phyloP scores from a whole-genome alignment of 495 filamentous ascomycete genomes.

The Podospora fimiseda region DNA sequence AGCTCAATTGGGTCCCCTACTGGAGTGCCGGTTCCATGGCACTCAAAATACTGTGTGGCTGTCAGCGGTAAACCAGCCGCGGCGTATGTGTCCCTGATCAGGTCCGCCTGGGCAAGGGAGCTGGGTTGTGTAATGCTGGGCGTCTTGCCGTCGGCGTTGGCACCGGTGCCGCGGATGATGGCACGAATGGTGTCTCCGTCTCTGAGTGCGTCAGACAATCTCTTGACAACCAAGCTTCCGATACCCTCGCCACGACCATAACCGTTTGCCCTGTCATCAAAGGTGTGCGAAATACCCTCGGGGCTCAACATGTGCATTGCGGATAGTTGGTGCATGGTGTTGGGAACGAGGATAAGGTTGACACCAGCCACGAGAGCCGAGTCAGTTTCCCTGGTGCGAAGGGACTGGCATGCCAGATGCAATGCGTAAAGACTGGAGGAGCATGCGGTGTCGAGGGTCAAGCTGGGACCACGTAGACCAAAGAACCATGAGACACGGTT shows the following conservation, averaged over 20 bases:
- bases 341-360: slow-evolving; percentile 4
- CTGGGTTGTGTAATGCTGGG: slow-evolving; percentile 34
- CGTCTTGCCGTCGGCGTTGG: slow-evolving; percentile 29
- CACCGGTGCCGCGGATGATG: slow-evolving; percentile 40
- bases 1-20: slow-evolving; percentile 47
- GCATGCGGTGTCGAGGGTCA: slow-evolving; percentile 25
- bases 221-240: slow-evolving; percentile 41
- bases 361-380: slow-evolving; percentile 12
- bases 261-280: slow-evolving; percentile 35
- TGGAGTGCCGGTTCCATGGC: slow-evolving; percentile 47
- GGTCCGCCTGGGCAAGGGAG: slow-evolving; percentile 35
- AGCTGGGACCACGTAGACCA: slow-evolving; percentile 14
- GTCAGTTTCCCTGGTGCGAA: slow-evolving; percentile 1
- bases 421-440: slow-evolving; percentile 20
- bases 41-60: slow-evolving; percentile 41
- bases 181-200: slow-evolving; percentile 48
- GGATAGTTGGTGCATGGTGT: background rate
- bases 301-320: slow-evolving; percentile 6
- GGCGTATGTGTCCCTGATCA: slow-evolving; percentile 8
- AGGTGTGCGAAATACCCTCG: slow-evolving; percentile 38
- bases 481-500: slow-evolving; percentile 23
- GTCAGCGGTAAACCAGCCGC: slow-evolving; percentile 23
- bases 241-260: slow-evolving; percentile 36
- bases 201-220: slow-evolving; percentile 38
- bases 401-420: slow-evolving; percentile 13